Evolutionary conservation across 257 asterid genomes (phyloP).

Genomic region (Capsicum pubescens): DNA sequence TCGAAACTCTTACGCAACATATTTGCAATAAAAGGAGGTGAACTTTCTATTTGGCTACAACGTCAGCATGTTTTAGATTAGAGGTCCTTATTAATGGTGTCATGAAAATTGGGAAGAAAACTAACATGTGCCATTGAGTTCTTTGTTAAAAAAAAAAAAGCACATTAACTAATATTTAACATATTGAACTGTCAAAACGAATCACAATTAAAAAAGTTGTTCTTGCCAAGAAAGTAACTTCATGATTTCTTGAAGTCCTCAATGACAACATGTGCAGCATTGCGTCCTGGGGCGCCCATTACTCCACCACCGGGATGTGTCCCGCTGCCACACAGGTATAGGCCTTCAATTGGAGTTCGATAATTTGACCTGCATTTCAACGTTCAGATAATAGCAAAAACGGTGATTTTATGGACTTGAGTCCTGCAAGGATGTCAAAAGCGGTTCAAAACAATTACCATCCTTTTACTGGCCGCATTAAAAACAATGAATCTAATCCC

Average conservation of each 20-base stretch:
- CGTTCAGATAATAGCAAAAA: not conserved
- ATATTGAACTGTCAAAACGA: not conserved
- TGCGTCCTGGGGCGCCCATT: slow-evolving; percentile 96
- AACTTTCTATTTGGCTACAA: not conserved
- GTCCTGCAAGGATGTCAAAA: not conserved
- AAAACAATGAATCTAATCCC: slow-evolving; percentile 88
- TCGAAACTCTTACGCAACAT: not conserved
- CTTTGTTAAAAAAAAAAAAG: too few relatives aligned
- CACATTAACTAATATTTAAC: too few relatives aligned
- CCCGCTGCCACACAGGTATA: slow-evolving; percentile 93
- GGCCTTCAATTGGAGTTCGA: slow-evolving; percentile 76
- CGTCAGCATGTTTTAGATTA: not conserved
- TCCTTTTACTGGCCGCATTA: slow-evolving; percentile 95
- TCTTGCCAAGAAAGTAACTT: not conserved
- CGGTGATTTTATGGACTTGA: not conserved
- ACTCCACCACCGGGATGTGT: slow-evolving; percentile 99
- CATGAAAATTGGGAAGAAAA: not conserved
- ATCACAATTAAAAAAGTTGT: not conserved
- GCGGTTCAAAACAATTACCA: slow-evolving; percentile 55
- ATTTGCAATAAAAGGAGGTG: not conserved
- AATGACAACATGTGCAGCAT: slow-evolving; percentile 75
- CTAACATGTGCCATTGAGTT: not conserved
- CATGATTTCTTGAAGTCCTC: slow-evolving; percentile 60
- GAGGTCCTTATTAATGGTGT: not conserved
- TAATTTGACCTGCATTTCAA: slow-evolving; percentile 72